Base-by-base conservation (phyloP, 2,329 filamentous ascomycete genomes). In the Aspergillus bombycis region DNA sequence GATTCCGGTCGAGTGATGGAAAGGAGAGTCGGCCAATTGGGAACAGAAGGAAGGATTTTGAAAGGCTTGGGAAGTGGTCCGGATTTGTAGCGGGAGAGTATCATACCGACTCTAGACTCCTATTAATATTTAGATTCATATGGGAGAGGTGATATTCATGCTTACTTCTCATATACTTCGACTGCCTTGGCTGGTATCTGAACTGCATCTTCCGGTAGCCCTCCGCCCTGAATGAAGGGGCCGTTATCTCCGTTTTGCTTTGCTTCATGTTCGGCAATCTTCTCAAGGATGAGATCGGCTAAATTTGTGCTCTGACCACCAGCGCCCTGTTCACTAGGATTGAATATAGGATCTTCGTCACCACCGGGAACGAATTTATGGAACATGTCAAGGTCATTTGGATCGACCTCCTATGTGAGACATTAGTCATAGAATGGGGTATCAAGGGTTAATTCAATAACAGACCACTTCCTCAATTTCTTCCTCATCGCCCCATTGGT, bases 1-100 rank as follows among this genome's bases (percentile, higher is more conserved):
- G 80, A 80, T 65, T 95, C 90, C 5, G 94, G 94, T 34, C 89
- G 86, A n/a, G 93, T 96, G 61, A 96, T 87, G 67, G 89, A 85
- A 70, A 97, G 87, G 43, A 97, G 91, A 23, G 93, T 91, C 75
- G 95, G 92, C 93, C 94, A 98, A 72, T 95, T 88, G 9, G 93
- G 93, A 16, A 98, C 88, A 0, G 93, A 94, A 2, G 95, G 95
- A 10, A 99, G 86, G 68, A 98, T 93, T 80, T 98, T 98, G 85
- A 99, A 96, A 0, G 94, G 94, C 79, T 99, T 99, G 23, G 95
- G 95, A 36, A 99, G 85, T 69, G 94, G 94, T n/a, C 95, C 95
- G 16, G 91, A 94, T 80, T 96, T 97, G 83, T 97, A 98, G 68
- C 94, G 88, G 30, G 92, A 93, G 63, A 99, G 85, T 65, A 98